Conservation (phyloP, 1,284 basidiomycete genomes). For the Ganoderma lingzhi region DNA sequence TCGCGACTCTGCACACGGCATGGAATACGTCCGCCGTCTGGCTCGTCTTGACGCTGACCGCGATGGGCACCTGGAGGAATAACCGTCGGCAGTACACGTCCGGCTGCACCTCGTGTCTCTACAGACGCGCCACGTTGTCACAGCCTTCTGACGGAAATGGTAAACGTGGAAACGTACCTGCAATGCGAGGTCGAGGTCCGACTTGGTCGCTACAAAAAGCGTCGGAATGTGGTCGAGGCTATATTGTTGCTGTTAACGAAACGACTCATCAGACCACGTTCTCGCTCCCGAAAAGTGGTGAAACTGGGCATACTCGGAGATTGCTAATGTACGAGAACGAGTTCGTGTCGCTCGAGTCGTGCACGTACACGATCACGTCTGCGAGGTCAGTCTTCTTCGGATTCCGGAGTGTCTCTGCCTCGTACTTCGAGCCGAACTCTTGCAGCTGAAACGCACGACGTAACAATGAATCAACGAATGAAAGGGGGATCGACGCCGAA, state of each 20-base stretch:
- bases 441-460: slow-evolving; percentile 69
- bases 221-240: slow-evolving; percentile 93
- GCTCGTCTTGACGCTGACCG: slow-evolving; percentile 87
- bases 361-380: slow-evolving; percentile 95
- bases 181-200: slow-evolving; percentile 94
- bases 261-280: slow-evolving; percentile 9
- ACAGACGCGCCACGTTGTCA: slow-evolving; percentile 30
- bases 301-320: slow-evolving; percentile 72
- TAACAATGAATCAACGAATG: slow-evolving; percentile 2
- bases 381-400: slow-evolving; percentile 91
- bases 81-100: slow-evolving; percentile 94
- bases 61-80: slow-evolving; percentile 87
- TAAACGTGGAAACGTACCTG: slow-evolving; percentile 62
- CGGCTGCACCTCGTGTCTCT: slow-evolving; percentile 98
- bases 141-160: slow-evolving; percentile 10
- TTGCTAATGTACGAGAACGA: slow-evolving; percentile 99
- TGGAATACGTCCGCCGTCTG: slow-evolving; percentile 93
- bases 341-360: slow-evolving; percentile 98
- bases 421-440: slow-evolving; percentile 96
- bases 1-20: slow-evolving; percentile 84
- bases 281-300: not conserved
- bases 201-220: slow-evolving; percentile 98
- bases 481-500: slow-evolving; percentile 3
- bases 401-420: slow-evolving; percentile 90
- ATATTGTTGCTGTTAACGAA: slow-evolving; percentile 86